phyloP scores from a whole-genome alignment of 805 yeast species.

The Metschnikowia borealis region DNA sequence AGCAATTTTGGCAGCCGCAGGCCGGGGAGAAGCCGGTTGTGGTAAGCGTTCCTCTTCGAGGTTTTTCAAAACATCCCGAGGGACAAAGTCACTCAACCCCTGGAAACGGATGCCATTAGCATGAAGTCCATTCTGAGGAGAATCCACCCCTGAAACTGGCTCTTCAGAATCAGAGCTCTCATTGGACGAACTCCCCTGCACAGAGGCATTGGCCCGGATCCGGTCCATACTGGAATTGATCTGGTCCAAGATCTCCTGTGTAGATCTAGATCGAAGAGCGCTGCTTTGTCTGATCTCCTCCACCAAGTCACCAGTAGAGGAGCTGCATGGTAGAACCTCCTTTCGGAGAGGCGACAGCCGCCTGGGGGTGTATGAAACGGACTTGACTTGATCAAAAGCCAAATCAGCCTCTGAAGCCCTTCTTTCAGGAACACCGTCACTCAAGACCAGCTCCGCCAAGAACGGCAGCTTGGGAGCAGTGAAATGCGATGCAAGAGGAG shows the following conservation, averaged over 20 bases:
- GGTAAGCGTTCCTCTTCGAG: neutral
- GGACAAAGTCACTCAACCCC: conserved; percentile 2
- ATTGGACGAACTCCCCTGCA: neutral
- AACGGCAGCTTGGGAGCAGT: neutral
- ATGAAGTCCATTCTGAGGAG: neutral
- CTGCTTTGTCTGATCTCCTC: conserved; percentile 13
- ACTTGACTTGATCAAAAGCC: neutral
- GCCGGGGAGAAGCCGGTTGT: neutral
- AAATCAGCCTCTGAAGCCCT: neutral
- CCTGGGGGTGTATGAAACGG: conserved; percentile 9
- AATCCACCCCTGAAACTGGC: neutral
- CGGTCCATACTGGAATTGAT: conserved; percentile 23
- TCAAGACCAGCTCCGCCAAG: neutral
- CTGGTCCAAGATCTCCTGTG: conserved; percentile 23
- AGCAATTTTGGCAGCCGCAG: neutral
- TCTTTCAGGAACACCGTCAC: neutral
- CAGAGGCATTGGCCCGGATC: neutral
- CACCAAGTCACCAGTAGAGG: conserved; percentile 9
- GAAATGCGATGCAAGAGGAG: neutral
- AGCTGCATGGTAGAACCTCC: conserved; percentile 5
- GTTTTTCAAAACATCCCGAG: neutral
- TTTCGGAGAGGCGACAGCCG: conserved; percentile 16
- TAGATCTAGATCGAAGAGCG: conserved; percentile 10
- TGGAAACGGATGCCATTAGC: neutral
- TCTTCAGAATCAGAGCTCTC: neutral